These are phyloP conservation scores for Sphagnum fallax DNA, from an alignment of 228 moss, liverwort and hornwort genomes.

Conservation along the genomic window DNA sequence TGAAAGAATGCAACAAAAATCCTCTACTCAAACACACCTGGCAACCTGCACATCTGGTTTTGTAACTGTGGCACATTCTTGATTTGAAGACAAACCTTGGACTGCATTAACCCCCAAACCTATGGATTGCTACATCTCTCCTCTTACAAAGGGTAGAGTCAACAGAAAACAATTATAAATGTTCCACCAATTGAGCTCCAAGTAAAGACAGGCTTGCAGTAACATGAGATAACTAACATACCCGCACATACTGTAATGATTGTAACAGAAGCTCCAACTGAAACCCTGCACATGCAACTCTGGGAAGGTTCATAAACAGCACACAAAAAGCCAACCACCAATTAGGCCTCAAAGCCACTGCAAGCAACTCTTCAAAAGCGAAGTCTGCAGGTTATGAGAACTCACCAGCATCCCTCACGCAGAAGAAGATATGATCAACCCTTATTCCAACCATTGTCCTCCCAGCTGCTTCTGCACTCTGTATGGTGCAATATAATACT, in stretches of 20 bases:
- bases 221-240: conserved; percentile 17
- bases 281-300: conserved; percentile 58
- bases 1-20: conserved; percentile 14
- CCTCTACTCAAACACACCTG: neutral
- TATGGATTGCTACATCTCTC: too few relatives aligned
- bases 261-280: conserved; percentile 92
- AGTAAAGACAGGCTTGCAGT: too few relatives aligned
- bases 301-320: neutral
- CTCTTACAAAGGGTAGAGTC: too few relatives aligned
- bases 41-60: too few relatives aligned
- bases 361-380: too few relatives aligned
- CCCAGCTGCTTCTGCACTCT: conserved; percentile 79
- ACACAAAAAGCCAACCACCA: neutral
- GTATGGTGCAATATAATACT: neutral
- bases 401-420: conserved; percentile 88
- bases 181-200: too few relatives aligned
- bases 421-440: conserved; percentile 90
- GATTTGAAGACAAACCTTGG: too few relatives aligned
- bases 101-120: too few relatives aligned
- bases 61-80: too few relatives aligned
- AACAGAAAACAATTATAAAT: too few relatives aligned
- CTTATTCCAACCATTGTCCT: conserved; percentile 89
- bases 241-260: conserved; percentile 83
- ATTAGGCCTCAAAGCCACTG: too few relatives aligned
- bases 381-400: neutral